Evolutionary conservation across 2,329 filamentous ascomycete species (phyloP).

Genomic region (Verticillium albo-atrum): DNA sequence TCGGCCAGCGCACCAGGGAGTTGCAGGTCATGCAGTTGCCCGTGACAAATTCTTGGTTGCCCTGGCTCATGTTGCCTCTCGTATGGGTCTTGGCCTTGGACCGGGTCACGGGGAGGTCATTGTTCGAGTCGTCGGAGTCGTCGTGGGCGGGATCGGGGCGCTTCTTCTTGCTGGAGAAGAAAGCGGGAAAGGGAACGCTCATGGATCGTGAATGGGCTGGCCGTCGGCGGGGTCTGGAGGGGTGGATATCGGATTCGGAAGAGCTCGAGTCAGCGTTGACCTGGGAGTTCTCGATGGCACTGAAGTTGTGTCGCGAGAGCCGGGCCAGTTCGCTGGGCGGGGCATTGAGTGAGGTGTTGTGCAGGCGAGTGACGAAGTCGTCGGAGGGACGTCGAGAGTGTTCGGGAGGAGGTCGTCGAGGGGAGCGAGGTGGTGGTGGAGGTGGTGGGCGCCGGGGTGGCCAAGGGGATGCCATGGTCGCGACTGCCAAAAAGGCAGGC

Average conservation of each 20-base stretch:
- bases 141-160: constrained; percentile 33
- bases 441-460: background rate
- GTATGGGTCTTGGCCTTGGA: constrained; percentile 20
- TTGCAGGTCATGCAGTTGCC: constrained; percentile 85
- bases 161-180: constrained; percentile 61
- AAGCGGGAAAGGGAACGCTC: constrained; percentile 74
- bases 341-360: constrained; percentile 24
- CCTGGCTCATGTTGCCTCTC: constrained; percentile 25
- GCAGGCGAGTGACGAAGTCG: constrained; percentile 31
- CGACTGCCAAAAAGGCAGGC: background rate
- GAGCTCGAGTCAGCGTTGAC: constrained; percentile 36
- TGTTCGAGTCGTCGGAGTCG: constrained; percentile 22
- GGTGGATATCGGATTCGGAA: constrained; percentile 35
- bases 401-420: background rate
- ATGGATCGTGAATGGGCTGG: constrained; percentile 58
- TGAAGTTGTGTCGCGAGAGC: constrained; percentile 15
- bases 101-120: constrained; percentile 13
- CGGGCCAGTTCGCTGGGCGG: constrained; percentile 12
- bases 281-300: constrained; percentile 15
- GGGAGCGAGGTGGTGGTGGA: background rate
- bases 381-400: constrained; percentile 5
- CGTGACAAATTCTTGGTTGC: constrained; percentile 56
- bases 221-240: constrained; percentile 15
- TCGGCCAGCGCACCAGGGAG: constrained; percentile 74
- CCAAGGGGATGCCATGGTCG: background rate